Evolutionary conservation across 257 asterid genomes (phyloP).

Genomic region (Penstemon davidsonii): DNA sequence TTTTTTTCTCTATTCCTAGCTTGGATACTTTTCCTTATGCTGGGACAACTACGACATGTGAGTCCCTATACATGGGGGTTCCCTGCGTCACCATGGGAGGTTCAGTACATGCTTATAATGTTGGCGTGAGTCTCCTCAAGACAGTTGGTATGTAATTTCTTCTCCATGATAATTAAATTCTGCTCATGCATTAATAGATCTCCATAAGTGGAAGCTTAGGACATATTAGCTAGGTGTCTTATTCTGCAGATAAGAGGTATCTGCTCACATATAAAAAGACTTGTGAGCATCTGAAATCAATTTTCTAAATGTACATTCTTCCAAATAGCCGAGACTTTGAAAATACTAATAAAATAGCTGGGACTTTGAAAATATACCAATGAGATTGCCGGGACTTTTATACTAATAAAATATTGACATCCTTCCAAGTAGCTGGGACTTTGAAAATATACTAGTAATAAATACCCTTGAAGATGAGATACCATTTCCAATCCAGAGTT

Average conservation of each 20-base stretch:
- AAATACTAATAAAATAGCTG: no score
- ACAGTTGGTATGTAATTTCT: conserved; percentile 68
- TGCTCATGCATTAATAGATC: conserved; percentile 6
- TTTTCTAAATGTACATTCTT: not conserved
- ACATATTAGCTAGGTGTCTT: conserved; percentile 5
- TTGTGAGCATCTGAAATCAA: not conserved
- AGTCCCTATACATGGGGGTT: conserved; percentile 97
- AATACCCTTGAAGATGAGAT: no score
- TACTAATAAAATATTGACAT: no score
- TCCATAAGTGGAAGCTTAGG: conserved; percentile 9
- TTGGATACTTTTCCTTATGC: conserved; percentile 99
- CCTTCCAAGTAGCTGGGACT: no score
- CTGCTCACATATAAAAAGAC: conserved; percentile 6
- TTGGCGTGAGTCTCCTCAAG: conserved; percentile 85
- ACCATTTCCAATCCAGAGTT: no score
- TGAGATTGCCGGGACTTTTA: no score
- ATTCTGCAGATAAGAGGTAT: not conserved
- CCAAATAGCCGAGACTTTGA: no score
- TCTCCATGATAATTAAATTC: conserved; percentile 7
- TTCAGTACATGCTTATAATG: conserved; percentile 92
- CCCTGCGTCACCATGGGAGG: conserved; percentile 99
- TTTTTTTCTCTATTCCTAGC: conserved; percentile 43
- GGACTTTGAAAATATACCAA: no score
- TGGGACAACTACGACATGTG: conserved; percentile 98
- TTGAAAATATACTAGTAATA: no score